These are phyloP conservation scores for Gossypium australe DNA, from an alignment of 345 rosid species.

Conservation along the genomic window DNA sequence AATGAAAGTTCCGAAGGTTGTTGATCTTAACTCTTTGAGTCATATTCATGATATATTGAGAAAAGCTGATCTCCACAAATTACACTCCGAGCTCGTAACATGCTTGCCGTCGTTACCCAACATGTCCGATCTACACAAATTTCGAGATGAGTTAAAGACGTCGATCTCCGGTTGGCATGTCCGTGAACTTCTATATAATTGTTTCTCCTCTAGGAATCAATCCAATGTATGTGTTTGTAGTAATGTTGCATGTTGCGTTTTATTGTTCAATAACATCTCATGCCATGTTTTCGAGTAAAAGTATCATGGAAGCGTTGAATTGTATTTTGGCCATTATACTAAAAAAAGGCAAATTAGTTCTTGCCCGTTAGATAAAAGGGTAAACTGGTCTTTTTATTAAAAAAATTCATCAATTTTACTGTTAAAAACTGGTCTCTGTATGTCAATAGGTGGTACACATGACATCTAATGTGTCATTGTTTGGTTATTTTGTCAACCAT, in stretches of 20 bases:
- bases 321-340: too few relatives aligned
- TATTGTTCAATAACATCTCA: too few relatives aligned
- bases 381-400: too few relatives aligned
- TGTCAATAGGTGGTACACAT: too few relatives aligned
- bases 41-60: constrained; percentile 58
- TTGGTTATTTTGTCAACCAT: too few relatives aligned
- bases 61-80: constrained; percentile 68
- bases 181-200: constrained; percentile 67
- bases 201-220: constrained; percentile 68
- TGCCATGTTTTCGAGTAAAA: too few relatives aligned
- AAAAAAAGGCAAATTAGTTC: too few relatives aligned
- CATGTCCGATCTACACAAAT: constrained; percentile 47
- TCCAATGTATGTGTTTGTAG: constrained; percentile 74
- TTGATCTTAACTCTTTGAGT: constrained; percentile 68
- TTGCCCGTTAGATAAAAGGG: too few relatives aligned
- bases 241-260: constrained; percentile 22
- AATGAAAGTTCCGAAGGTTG: constrained; percentile 60
- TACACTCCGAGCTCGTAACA: constrained; percentile 50
- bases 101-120: constrained; percentile 68
- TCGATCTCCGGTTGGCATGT: constrained; percentile 53
- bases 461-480: too few relatives aligned
- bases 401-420: too few relatives aligned
- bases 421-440: too few relatives aligned
- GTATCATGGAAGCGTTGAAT: too few relatives aligned
- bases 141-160: constrained; percentile 22